Evolutionary conservation across 805 yeast species (phyloP).

Genomic region (Pichia kluyveri): DNA sequence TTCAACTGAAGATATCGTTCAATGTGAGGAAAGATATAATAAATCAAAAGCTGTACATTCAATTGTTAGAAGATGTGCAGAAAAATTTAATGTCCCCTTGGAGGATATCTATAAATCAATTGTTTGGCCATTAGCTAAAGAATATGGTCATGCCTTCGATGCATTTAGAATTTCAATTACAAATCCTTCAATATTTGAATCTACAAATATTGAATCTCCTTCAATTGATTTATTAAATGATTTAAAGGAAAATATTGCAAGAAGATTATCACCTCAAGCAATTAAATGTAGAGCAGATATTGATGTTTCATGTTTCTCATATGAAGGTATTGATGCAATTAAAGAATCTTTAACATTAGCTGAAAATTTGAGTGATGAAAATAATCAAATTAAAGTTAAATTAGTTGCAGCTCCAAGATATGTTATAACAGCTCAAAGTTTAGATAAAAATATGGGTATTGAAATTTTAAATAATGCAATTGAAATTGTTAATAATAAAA

Average conservation of each 20-base stretch:
- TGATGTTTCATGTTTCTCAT: slow-evolving; percentile 93
- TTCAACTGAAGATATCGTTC: slow-evolving; percentile 92
- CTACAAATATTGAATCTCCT: slow-evolving; percentile 48
- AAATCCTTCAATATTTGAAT: slow-evolving; percentile 81
- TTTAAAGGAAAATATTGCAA: slow-evolving; percentile 75
- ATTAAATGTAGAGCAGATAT: slow-evolving; percentile 97
- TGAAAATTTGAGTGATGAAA: slow-evolving; percentile 74
- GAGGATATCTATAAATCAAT: slow-evolving; percentile 79
- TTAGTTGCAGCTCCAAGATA: slow-evolving; percentile 96
- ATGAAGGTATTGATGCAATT: slow-evolving; percentile 97
- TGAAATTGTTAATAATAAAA: slow-evolving; percentile 59
- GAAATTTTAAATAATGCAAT: slow-evolving; percentile 73
- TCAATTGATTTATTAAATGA: slow-evolving; percentile 71
- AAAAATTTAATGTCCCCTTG: slow-evolving; percentile 81
- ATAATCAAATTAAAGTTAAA: slow-evolving; percentile 83
- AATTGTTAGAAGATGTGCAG: slow-evolving; percentile 97
- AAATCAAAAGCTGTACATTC: slow-evolving; percentile 97
- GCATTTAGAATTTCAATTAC: slow-evolving; percentile 95
- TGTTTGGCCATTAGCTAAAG: slow-evolving; percentile 96
- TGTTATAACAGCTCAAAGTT: slow-evolving; percentile 85
- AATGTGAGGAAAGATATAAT: slow-evolving; percentile 96
- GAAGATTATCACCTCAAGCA: slow-evolving; percentile 96
- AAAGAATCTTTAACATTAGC: slow-evolving; percentile 83
- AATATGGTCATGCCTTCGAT: slow-evolving; percentile 94
- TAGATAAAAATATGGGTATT: slow-evolving; percentile 86